Evolutionary conservation across 192 early-diverging fungal species (phyloP), one percentile per base, ranked within the genome.

Genomic region (Umbelopsis sp.): DNA sequence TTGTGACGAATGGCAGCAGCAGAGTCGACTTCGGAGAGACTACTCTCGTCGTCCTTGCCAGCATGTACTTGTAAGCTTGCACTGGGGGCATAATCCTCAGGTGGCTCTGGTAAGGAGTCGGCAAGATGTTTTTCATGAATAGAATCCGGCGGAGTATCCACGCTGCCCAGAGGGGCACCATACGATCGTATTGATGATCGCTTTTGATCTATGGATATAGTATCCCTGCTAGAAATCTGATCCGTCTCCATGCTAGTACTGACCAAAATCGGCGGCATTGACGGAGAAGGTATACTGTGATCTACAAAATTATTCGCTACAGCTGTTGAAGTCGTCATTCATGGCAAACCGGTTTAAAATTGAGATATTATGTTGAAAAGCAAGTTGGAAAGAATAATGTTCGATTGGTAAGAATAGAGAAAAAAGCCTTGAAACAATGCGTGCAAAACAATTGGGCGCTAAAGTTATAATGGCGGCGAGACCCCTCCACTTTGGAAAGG

Each of bases 31-130:
- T 61, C 55, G n/a, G 55, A 61, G 4, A 61, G 21, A 16, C 55
- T 61, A n/a, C 55, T 61, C 30, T 61, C 55, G 16, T 61, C 55
- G 55, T 61, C 55, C 30, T 61, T 61, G 30, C 55, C 55, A 25
- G 30, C 13, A 16, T 61, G 55, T 18, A 61, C 55, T 61, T 61
- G 55, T 18, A 61, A 61, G 13, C 55, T 61, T 3, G 55, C 55
- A 35, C 55, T 61, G 12, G 55, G 55, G 4, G 55, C 55, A 61
- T 61, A 61, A 13, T 61, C 55, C 30, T 61, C 55, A 33, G 55
- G 27, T 33, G 55, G 27, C 16, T 61, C 55, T 35, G 11, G 55
- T 6, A 49, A 20, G 3, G 55, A 61, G 30, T 61, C 55, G 25
- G 6, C 55, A 10, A 30, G 15, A 15, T 27, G 11, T 35, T 61